Evolutionary conservation across 2,329 filamentous ascomycete genomes (phyloP).

Genomic region (Colletotrichum spaethianum): DNA sequence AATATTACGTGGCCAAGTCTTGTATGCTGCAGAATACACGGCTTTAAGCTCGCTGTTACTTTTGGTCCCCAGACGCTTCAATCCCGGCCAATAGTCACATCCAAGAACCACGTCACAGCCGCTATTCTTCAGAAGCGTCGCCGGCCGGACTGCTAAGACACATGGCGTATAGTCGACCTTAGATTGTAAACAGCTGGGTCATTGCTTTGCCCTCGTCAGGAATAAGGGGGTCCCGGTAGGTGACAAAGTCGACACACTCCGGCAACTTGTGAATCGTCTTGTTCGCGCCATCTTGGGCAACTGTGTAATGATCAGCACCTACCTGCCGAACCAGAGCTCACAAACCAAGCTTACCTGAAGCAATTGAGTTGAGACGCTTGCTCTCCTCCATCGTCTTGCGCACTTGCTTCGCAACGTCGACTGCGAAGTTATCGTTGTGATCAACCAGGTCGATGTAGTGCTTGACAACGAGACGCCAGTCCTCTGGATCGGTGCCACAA

Average conservation of each 20-base stretch:
- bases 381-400: conserved; percentile 8
- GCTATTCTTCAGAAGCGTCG: not conserved
- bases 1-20: not conserved
- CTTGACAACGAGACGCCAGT: not conserved
- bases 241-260: conserved; percentile 8
- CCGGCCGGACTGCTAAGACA: not conserved
- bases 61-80: not conserved
- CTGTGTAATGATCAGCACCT: not conserved
- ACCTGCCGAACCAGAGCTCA: not conserved
- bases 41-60: not conserved
- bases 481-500: conserved; percentile 3
- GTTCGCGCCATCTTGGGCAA: conserved; percentile 6
- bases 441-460: conserved; percentile 13
- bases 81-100: no score
- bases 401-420: conserved; percentile 11
- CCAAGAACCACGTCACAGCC: not conserved
- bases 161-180: not conserved
- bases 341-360: conserved; percentile 1
- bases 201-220: conserved; percentile 1
- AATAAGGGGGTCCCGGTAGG: conserved; percentile 28
- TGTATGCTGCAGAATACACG: not conserved
- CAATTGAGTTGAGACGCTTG: conserved; percentile 14
- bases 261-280: conserved; percentile 20
- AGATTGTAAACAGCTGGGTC: conserved; percentile 27
- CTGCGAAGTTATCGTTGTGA: not conserved